These are phyloP conservation scores for Areca catechu DNA, from an alignment of 176 grass and related monocot species.

Conservation along the genomic window DNA sequence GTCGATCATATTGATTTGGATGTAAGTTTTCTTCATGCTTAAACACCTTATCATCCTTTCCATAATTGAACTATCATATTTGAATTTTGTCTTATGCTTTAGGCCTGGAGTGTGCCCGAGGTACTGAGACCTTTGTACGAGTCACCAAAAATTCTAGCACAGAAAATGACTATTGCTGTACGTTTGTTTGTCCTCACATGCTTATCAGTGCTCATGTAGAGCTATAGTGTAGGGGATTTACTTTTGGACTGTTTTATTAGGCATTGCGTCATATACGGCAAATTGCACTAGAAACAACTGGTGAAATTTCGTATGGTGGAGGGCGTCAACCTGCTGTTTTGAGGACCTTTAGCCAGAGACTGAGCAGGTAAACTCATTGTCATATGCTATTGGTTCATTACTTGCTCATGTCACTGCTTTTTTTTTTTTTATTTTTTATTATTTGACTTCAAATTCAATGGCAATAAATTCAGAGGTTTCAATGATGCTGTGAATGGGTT, in stretches of 20 bases:
- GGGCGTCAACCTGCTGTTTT: constrained; percentile 12
- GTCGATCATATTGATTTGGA: constrained; percentile 13
- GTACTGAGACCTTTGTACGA: constrained; percentile 84
- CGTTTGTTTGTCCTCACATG: neutral
- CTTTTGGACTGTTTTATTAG: neutral
- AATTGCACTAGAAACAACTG: constrained; percentile 11
- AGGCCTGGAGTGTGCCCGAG: constrained; percentile 93
- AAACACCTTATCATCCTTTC: neutral
- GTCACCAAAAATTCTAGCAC: constrained; percentile 83
- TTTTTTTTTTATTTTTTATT: no score
- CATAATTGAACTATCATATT: neutral
- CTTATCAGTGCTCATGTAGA: no score
- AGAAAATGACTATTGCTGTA: constrained; percentile 90
- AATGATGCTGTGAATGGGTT: constrained; percentile 12
- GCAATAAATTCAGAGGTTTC: constrained; percentile 1
- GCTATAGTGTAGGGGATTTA: neutral
- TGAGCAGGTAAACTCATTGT: constrained; percentile 59
- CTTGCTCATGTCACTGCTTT: no score
- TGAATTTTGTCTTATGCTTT: neutral
- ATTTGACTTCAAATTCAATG: no score
- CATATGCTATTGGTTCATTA: no score
- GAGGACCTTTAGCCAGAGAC: constrained; percentile 43
- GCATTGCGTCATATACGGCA: constrained; percentile 11
- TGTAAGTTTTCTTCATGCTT: constrained; percentile 1
- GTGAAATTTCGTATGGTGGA: constrained; percentile 10